phyloP scores from a whole-genome alignment of 2,329 filamentous ascomycete species.

The Colletotrichum gigasporum region DNA sequence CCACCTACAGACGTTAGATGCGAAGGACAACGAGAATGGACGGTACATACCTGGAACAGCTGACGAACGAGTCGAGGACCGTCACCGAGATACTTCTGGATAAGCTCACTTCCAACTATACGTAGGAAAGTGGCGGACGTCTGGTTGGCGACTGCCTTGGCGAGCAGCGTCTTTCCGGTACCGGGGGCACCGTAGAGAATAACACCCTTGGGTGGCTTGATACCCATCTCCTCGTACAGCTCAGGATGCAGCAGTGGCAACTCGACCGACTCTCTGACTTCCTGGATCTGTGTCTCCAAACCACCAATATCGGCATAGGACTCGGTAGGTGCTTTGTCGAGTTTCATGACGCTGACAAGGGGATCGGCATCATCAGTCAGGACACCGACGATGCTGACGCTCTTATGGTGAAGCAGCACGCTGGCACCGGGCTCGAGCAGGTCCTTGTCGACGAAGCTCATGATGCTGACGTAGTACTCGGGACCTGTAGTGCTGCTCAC shows the following conservation, averaged over 20 bases:
- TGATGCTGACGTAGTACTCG: slow-evolving; percentile 99
- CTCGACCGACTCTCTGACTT: slow-evolving; percentile 97
- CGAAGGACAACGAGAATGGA: neutral
- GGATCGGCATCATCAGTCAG: slow-evolving; percentile 96
- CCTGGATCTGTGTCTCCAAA: slow-evolving; percentile 93
- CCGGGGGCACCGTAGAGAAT: slow-evolving; percentile 98
- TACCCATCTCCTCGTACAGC: slow-evolving; percentile 99
- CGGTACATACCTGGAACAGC: slow-evolving; percentile 86
- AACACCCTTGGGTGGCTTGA: slow-evolving; percentile 99
- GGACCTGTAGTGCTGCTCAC: slow-evolving; percentile 97
- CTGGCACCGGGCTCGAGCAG: slow-evolving; percentile 95
- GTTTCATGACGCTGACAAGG: slow-evolving; percentile 97
- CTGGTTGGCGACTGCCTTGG: slow-evolving; percentile 98
- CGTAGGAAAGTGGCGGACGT: slow-evolving; percentile 98
- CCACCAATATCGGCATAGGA: slow-evolving; percentile 99
- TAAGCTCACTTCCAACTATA: slow-evolving; percentile 97
- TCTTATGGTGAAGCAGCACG: slow-evolving; percentile 96
- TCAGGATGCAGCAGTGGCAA: slow-evolving; percentile 94
- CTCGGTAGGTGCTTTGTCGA: slow-evolving; percentile 98
- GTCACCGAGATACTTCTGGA: slow-evolving; percentile 98
- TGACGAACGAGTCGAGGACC: slow-evolving; percentile 94
- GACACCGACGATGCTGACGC: slow-evolving; percentile 96
- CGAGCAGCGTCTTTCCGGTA: slow-evolving; percentile 96
- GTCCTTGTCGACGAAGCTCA: slow-evolving; percentile 99
- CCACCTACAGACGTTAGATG: slow-evolving; percentile 65